These are phyloP conservation scores for Penicillium angulare DNA, from an alignment of 495 filamentous ascomycete genomes.

Conservation along the genomic window DNA sequence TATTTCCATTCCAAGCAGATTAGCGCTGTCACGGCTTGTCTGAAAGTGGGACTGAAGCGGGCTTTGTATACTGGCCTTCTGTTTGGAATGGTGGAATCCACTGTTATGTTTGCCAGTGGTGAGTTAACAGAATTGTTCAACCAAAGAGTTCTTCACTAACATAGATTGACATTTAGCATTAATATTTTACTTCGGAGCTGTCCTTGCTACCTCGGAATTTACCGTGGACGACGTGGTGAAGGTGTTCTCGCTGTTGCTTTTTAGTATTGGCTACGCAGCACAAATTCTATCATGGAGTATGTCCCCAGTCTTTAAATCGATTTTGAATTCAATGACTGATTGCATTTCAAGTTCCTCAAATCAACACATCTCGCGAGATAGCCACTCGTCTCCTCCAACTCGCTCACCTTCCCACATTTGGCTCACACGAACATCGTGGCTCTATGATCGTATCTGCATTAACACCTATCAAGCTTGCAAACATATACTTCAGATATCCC, in stretches of 20 bases:
- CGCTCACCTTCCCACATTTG: slow-evolving; percentile 51
- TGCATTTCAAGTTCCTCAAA: slow-evolving; percentile 63
- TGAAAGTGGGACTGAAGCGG: slow-evolving; percentile 30
- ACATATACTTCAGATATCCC: slow-evolving; percentile 70
- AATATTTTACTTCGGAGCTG: slow-evolving; percentile 79
- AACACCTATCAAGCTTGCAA: slow-evolving; percentile 60
- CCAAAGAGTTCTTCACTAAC: slow-evolving; percentile 10
- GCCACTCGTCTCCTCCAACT: slow-evolving; percentile 75
- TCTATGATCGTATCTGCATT: slow-evolving; percentile 42
- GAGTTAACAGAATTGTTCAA: slow-evolving; percentile 7
- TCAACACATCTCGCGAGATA: slow-evolving; percentile 67
- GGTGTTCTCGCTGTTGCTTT: slow-evolving; percentile 79
- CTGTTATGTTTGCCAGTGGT: slow-evolving; percentile 67
- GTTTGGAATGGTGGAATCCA: slow-evolving; percentile 73
- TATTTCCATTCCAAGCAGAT: slow-evolving; percentile 70
- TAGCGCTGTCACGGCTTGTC: slow-evolving; percentile 38
- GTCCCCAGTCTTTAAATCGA: slow-evolving; percentile 5
- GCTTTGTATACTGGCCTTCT: slow-evolving; percentile 65
- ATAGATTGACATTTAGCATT: slow-evolving; percentile 51
- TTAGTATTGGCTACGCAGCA: slow-evolving; percentile 71
- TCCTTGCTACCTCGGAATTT: slow-evolving; percentile 52
- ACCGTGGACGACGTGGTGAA: slow-evolving; percentile 60
- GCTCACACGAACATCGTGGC: slow-evolving; percentile 59
- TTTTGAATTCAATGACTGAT: neutral
- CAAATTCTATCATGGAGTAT: slow-evolving; percentile 62